Conservation (phyloP, 202 grass and related monocot species). For the Schoenoplectus tabernaemontani region DNA sequence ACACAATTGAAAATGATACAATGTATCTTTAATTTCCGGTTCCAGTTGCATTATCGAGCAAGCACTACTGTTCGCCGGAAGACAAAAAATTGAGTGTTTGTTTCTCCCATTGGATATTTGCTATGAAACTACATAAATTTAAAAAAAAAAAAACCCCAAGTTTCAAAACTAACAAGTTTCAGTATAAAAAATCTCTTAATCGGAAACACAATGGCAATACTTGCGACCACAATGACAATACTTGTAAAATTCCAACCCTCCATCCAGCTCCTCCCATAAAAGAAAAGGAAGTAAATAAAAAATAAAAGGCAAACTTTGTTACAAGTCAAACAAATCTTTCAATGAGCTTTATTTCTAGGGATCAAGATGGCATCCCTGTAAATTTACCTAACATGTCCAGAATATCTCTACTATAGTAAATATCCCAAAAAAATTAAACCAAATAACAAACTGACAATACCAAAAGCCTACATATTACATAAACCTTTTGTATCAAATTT, state of each 20-base stretch:
- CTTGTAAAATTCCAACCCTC: slow-evolving; percentile 12
- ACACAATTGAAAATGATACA: background rate
- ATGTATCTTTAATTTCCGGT: background rate
- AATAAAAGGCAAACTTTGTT: slow-evolving; percentile 9
- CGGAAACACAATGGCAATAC: slow-evolving; percentile 16
- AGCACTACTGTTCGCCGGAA: no score
- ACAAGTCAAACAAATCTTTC: slow-evolving; percentile 26
- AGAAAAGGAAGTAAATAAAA: background rate
- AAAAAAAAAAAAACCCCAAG: no score
- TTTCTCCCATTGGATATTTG: no score
- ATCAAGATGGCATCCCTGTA: slow-evolving; percentile 21
- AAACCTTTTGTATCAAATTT: slow-evolving; percentile 25
- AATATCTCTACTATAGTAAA: slow-evolving; percentile 26
- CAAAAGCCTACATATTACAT: slow-evolving; percentile 31
- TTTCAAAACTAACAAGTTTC: no score
- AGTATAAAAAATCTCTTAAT: slow-evolving; percentile 22
- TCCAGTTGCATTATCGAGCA: background rate
- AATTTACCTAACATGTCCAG: slow-evolving; percentile 26
- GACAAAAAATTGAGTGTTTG: no score
- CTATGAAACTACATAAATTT: no score
- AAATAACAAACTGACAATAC: slow-evolving; percentile 24
- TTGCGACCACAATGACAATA: slow-evolving; percentile 16
- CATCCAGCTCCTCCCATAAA: slow-evolving; percentile 3
- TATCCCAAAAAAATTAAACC: slow-evolving; percentile 20
- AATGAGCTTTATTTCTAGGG: slow-evolving; percentile 22